A percentile compares a stretch with the other conserved stretches of the same genome.
These are phyloP conservation scores for Alternaria ventricosa DNA, from an alignment of 2,329 filamentous ascomycete species.

Conservation along the genomic window DNA sequence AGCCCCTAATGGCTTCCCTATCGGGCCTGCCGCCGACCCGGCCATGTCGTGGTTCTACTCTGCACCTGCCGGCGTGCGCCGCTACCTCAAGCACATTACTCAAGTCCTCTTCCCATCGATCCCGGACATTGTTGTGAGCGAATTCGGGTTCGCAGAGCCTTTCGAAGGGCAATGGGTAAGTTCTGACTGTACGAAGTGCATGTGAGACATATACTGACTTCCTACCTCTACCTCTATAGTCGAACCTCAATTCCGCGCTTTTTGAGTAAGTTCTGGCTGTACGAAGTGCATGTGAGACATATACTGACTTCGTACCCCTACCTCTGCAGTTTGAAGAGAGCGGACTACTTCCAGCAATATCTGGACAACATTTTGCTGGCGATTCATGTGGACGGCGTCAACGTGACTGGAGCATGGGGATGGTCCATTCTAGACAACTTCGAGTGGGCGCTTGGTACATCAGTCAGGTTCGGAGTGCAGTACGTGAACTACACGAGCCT, in stretches of 20 bases:
- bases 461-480: conserved; percentile 51
- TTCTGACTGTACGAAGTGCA: not conserved
- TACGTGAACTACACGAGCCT: conserved; percentile 52
- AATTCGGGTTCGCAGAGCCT: conserved; percentile 53
- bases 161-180: conserved; percentile 43
- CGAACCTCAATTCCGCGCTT: no score
- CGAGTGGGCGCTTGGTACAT: conserved; percentile 49
- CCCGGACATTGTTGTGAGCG: conserved; percentile 50
- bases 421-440: conserved; percentile 54
- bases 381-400: conserved; percentile 49
- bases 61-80: conserved; percentile 50
- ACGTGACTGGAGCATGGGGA: conserved; percentile 52
- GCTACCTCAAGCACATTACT: conserved; percentile 53
- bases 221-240: not conserved
- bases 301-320: not conserved
- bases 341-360: conserved; percentile 53
- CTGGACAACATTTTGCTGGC: conserved; percentile 51
- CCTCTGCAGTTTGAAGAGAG: conserved; percentile 26
- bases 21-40: conserved; percentile 53
- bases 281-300: not conserved
- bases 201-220: not conserved
- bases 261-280: no score
- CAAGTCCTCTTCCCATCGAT: conserved; percentile 53
- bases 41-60: conserved; percentile 52
- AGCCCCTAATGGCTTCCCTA: conserved; percentile 52